Evolutionary conservation across 1,284 basidiomycete species (phyloP), one percentile per base, ranked within the genome.

Genomic region (Trichosporon sp.): DNA sequence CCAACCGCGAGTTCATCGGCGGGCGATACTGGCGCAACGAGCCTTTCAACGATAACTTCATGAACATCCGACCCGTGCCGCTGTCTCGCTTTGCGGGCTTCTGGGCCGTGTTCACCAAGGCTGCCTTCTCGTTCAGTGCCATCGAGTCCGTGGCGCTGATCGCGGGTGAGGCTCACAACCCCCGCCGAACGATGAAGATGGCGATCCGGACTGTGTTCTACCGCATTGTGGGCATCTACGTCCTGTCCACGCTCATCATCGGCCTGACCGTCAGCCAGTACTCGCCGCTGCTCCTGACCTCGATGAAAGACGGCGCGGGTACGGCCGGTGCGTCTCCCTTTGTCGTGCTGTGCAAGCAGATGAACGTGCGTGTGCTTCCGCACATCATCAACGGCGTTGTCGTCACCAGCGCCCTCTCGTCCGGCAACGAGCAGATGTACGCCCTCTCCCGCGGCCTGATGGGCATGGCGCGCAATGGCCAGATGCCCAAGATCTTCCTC

Each of bases 321-420:
- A 88, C 85, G 32, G 90, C 90, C 56, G 85, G 86, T 4, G 85
- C 85, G 2, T 90, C 88, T 10, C 91, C 91, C 0, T 92, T 91
- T 76, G 90, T 92, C 66, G 89, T 92, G 69, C 89, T 76, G 59
- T 75, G 76, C 68, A 72, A 85, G 68, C 84, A 82, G 46, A 87
- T 90, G 2, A 87, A 89, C 32, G 92, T 93, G 79, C 86, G 86
- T 69, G 84, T 82, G 7, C 80, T 93, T 1, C 91, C 91, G 2
- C 85, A 85, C 60, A 85, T 83, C 63, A 80, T 84, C 74, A 83
- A 84, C 74, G 92, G 91, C 9, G 87, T 86, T 73, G 84, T 95
- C 29, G 58, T 74, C 56, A 56, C 83, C 5, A 84, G 83, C 0
- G 84, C 84, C 23, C 67, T 70, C 56, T 74, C 73, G 2, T 65